Conservation (phyloP, 306 rosid genomes). For the Pyrus betulifolia region DNA sequence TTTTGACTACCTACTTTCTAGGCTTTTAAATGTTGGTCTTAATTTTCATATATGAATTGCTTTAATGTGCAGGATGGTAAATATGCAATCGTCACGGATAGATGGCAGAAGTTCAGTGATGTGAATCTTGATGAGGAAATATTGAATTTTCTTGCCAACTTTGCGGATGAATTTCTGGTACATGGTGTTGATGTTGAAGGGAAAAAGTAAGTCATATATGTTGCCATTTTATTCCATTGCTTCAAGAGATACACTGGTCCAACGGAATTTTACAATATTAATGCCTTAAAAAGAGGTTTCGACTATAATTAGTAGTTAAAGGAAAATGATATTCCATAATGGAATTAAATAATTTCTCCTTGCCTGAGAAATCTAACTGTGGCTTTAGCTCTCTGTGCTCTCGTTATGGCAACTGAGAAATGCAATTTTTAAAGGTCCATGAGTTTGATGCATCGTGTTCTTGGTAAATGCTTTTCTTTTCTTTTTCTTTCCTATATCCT, state of each 20-base stretch:
- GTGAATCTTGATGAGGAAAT: slow-evolving; percentile 52
- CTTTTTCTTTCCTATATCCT: neutral
- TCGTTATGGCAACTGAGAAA: neutral
- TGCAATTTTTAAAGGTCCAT: neutral
- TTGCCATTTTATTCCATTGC: neutral
- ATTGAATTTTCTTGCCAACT: slow-evolving; percentile 64
- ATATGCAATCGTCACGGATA: slow-evolving; percentile 87
- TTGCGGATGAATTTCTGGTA: slow-evolving; percentile 89
- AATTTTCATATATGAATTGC: neutral
- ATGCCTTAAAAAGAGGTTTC: neutral
- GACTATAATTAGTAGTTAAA: neutral
- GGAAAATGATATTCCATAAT: neutral
- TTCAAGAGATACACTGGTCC: no score
- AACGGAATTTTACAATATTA: neutral
- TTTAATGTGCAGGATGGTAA: slow-evolving; percentile 56
- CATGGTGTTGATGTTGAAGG: slow-evolving; percentile 99
- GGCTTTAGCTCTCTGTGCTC: neutral
- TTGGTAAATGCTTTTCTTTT: neutral
- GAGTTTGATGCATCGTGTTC: neutral
- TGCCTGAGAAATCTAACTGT: neutral
- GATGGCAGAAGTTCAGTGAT: slow-evolving; percentile 96
- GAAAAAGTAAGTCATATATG: slow-evolving; percentile 53
- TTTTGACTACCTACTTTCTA: slow-evolving; percentile 10
- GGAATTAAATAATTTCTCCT: neutral
- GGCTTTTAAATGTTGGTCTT: neutral